Percentiles rank a stretch among this genome's conserved stretches.
phyloP scores from a whole-genome alignment of 768 basidiomycete species.

The Auriscalpium microsporum region DNA sequence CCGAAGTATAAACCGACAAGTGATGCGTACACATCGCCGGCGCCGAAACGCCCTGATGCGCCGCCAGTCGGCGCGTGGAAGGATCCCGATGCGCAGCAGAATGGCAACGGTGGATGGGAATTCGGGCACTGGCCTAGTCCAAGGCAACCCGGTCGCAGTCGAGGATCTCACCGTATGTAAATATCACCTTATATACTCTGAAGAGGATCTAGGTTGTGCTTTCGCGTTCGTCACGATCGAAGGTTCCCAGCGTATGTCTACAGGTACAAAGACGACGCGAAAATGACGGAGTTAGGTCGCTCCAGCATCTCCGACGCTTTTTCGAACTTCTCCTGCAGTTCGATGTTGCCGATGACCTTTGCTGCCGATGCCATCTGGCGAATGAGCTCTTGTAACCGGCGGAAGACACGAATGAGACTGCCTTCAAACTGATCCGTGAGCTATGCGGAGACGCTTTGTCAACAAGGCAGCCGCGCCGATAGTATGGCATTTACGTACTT shows the following conservation, averaged over 20 bases:
- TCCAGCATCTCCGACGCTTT: conserved; percentile 89
- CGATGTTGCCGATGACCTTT: conserved; percentile 92
- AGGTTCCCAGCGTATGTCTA: conserved; percentile 20
- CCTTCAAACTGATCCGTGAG: conserved; percentile 96
- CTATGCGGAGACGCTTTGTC: conserved; percentile 32
- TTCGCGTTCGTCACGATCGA: no score
- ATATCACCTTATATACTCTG: no score
- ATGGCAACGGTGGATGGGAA: background rate
- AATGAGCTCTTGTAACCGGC: conserved; percentile 86
- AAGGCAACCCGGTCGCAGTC: no score
- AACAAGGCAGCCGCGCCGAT: background rate
- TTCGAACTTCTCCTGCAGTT: conserved; percentile 90
- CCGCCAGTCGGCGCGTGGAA: background rate
- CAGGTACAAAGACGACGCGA: conserved; percentile 80
- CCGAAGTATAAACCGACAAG: background rate
- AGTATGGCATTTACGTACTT: conserved; percentile 40
- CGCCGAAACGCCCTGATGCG: background rate
- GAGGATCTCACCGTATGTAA: background rate
- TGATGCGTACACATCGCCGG: background rate
- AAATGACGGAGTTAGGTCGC: conserved; percentile 88
- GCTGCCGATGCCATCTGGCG: conserved; percentile 95
- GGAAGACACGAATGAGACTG: conserved; percentile 91
- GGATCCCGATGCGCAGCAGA: background rate
- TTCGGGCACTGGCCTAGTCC: background rate
- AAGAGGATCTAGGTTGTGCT: no score